Evolutionary conservation across 495 filamentous ascomycete genomes (phyloP).

Genomic region (Clohesyomyces aquaticus): DNA sequence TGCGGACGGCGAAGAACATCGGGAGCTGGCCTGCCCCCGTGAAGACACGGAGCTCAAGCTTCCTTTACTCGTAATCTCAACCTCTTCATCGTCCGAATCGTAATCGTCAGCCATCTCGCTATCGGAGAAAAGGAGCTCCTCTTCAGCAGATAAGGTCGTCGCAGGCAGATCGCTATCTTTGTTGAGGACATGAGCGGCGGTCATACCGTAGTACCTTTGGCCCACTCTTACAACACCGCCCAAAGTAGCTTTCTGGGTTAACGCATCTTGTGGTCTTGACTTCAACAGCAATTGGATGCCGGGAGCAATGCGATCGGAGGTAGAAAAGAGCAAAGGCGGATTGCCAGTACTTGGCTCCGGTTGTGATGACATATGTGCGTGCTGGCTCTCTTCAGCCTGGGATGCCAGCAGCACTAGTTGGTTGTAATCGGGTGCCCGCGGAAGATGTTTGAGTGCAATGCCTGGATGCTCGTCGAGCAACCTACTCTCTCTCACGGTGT

Average conservation of each 20-base stretch:
- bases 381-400: not conserved
- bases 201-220: slow-evolving; percentile 18
- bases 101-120: slow-evolving; percentile 13
- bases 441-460: slow-evolving; percentile 1
- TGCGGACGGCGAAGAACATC: too few species aligned
- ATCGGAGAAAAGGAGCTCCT: slow-evolving; percentile 1
- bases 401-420: slow-evolving; percentile 17
- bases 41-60: slow-evolving; percentile 12
- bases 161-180: not conserved
- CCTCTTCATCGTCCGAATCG: slow-evolving; percentile 14
- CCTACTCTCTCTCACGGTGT: slow-evolving; percentile 13
- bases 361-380: too few species aligned
- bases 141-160: not conserved
- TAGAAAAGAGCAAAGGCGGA: not conserved
- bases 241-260: slow-evolving; percentile 7
- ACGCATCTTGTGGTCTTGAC: not conserved
- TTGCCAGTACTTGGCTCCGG: not conserved
- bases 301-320: not conserved
- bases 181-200: slow-evolving; percentile 16
- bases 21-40: too few species aligned
- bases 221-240: slow-evolving; percentile 5
- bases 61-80: slow-evolving; percentile 28
- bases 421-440: slow-evolving; percentile 18
- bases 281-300: slow-evolving; percentile 4
- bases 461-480: slow-evolving; percentile 16